phyloP scores from a whole-genome alignment of 371 early-diverging fungal species.

The Rhizomucor miehei region DNA sequence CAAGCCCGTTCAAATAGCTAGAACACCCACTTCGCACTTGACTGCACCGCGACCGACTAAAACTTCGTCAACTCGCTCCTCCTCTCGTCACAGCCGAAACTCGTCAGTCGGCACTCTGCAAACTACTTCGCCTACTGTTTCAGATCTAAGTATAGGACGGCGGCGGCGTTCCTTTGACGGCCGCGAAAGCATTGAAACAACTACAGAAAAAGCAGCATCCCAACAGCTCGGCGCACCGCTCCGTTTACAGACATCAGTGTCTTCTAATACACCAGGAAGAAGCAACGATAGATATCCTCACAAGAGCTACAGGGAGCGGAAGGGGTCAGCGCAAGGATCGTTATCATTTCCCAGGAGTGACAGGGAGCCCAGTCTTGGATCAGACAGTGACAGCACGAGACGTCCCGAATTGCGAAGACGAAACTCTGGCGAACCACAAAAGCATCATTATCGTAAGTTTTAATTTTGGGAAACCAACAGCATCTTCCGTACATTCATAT shows the following conservation, averaged over 20 bases:
- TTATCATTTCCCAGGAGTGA: not conserved
- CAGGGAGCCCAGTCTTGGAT: conserved; percentile 9
- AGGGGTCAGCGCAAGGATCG: conserved; percentile 3
- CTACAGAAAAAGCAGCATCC: conserved; percentile 9
- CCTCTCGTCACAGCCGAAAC: conserved; percentile 31
- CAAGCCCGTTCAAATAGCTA: too few species aligned
- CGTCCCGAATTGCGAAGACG: not conserved
- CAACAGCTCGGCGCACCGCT: conserved; percentile 10
- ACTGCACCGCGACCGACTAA: conserved; percentile 11
- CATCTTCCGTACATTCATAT: not conserved
- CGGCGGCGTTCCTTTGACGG: conserved; percentile 38
- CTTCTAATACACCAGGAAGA: not conserved
- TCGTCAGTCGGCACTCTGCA: conserved; percentile 27
- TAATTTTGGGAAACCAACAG: not conserved
- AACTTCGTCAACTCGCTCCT: conserved; percentile 7
- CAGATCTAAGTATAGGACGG: conserved; percentile 14
- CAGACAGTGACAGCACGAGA: not conserved
- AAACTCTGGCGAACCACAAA: conserved; percentile 17
- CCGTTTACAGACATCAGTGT: conserved; percentile 5
- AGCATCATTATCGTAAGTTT: not conserved
- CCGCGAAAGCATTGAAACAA: conserved; percentile 5
- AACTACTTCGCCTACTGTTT: conserved; percentile 6
- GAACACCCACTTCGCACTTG: conserved; percentile 23
- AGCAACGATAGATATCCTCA: conserved; percentile 1
- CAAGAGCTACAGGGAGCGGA: conserved; percentile 22